These are phyloP conservation scores for Kentomonas sorsogonicus DNA, from an alignment of 208 protist species.

Conservation along the genomic window DNA sequence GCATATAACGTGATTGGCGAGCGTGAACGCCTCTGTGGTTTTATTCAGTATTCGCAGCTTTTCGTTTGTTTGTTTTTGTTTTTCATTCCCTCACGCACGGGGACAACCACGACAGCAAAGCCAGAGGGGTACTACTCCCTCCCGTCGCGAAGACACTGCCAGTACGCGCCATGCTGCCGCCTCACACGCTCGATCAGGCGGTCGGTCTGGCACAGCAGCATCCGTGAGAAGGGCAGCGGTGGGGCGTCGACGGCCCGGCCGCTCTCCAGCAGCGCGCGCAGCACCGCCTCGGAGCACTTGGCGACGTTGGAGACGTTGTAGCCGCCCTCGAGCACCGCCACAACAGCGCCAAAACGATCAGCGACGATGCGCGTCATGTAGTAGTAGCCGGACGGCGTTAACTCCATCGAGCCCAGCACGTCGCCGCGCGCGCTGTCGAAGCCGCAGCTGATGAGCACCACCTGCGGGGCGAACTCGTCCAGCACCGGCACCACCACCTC, in stretches of 20 bases:
- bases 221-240: constrained; percentile 32
- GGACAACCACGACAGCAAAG: too few relatives aligned
- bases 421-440: constrained; percentile 94
- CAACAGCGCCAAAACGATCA: constrained; percentile 38
- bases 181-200: constrained; percentile 30
- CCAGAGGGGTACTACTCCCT: too few relatives aligned
- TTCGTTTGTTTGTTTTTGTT: too few relatives aligned
- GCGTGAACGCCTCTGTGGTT: too few relatives aligned
- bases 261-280: constrained; percentile 67
- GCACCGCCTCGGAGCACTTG: constrained; percentile 69
- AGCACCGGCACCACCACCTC: constrained; percentile 90
- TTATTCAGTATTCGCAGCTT: too few relatives aligned
- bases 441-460: constrained; percentile 93
- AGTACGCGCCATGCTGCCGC: constrained; percentile 24
- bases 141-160: constrained; percentile 18
- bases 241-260: constrained; percentile 5
- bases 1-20: too few relatives aligned
- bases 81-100: too few relatives aligned
- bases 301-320: constrained; percentile 85
- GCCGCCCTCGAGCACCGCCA: constrained; percentile 88
- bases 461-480: constrained; percentile 85
- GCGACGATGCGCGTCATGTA: constrained; percentile 64
- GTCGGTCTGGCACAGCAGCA: constrained; percentile 55
- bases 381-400: constrained; percentile 76
- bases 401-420: constrained; percentile 84